Percentiles rank a stretch among this genome's conserved stretches.
Conservation (phyloP, 2,329 filamentous ascomycete genomes). For the Botrytis tulipae region DNA sequence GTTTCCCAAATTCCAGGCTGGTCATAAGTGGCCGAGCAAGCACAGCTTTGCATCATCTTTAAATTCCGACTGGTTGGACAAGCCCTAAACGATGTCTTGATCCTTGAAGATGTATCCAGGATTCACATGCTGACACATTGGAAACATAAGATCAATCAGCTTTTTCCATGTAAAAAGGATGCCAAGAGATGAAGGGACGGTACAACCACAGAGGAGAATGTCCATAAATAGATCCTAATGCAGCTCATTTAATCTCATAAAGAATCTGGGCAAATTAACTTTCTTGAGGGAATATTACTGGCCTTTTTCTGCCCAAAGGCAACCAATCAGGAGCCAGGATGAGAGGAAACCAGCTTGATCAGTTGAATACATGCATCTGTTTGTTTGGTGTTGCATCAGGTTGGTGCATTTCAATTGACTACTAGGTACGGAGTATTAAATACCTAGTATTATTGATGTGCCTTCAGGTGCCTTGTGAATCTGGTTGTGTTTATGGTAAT, state of each 20-base stretch:
- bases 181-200: constrained; percentile 6
- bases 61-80: constrained; percentile 14
- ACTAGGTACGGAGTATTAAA: neutral
- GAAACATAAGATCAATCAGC: constrained; percentile 17
- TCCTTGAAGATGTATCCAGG: constrained; percentile 13
- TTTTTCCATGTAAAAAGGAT: neutral
- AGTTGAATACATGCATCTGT: neutral
- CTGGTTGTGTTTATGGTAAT: neutral
- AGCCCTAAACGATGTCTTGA: constrained; percentile 15
- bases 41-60: constrained; percentile 1
- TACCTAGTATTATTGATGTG: neutral
- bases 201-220: neutral
- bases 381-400: neutral
- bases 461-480: neutral
- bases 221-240: constrained; percentile 20
- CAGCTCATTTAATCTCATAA: constrained; percentile 15
- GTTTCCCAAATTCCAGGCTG: neutral
- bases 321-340: neutral
- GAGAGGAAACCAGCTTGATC: neutral
- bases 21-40: constrained; percentile 16
- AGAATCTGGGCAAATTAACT: constrained; percentile 15
- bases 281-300: constrained; percentile 1
- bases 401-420: neutral
- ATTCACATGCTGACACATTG: constrained; percentile 15
- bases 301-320: neutral